Evolutionary conservation across 2,329 filamentous ascomycete species (phyloP), one percentile per base, ranked within the genome.

Genomic region (Xylaria sp.): DNA sequence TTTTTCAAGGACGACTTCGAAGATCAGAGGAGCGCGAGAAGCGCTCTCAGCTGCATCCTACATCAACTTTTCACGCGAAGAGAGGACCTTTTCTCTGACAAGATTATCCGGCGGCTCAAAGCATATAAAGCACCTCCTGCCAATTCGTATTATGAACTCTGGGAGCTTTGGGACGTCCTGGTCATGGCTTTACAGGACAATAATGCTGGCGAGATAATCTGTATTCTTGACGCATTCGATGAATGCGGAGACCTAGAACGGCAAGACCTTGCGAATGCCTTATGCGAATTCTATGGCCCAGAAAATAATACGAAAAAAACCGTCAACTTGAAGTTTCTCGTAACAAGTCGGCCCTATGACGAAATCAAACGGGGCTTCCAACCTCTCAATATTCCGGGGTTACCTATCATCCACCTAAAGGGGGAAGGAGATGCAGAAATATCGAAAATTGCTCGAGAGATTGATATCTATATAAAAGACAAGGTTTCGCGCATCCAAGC

Each of bases 1-100:
- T 82, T 81, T 65, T 81, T 81, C 71, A 80, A 80, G n/a, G 78
- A 80, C 14, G 71, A 73, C 40, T 75, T 73, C n/a, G 66, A 72
- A 3, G 74, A 78, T n/a, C 77, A 64, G n/a, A 61, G 28, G 8
- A 38, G 19, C 23, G 4, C 35, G 2, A n/a, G 14, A 17, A 33
- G 19, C 15, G 61, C 61, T 4, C 12, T 64, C 2, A 37, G 61
- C 28, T 60, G 57, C 47, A 61, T 64, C 17, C 37, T 82, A 3
- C 75, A 73, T 17, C 79, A 81, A 35, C 60, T 82, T 2, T 76
- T 80, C 46, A 31, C 9, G 0, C 64, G 71, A 40, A 69, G 65
- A n/a, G 61, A 57, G 1, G 17, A 11, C 35, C 64, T 77, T 0
- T 52, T 76, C 9, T 66, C 71, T 0, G 45, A 68, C 6, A 19